Conservation (phyloP, 2,329 filamentous ascomycete species). For the Thelonectria rubi region DNA sequence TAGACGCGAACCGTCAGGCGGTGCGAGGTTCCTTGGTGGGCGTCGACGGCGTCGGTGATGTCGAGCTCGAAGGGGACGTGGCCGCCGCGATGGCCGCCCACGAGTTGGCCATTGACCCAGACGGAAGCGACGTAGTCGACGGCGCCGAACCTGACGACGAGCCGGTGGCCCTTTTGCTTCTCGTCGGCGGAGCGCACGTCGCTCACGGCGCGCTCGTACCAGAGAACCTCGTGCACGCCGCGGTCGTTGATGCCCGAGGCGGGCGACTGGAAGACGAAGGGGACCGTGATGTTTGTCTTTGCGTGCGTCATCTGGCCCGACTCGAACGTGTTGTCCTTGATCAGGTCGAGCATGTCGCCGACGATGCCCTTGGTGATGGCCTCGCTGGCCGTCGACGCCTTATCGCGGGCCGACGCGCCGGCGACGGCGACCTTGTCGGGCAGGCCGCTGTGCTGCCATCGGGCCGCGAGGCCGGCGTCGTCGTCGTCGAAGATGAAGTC, state of each 20-base stretch:
- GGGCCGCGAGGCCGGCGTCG: conserved; percentile 61
- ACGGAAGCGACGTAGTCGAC: conserved; percentile 69
- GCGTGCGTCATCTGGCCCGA: conserved; percentile 46
- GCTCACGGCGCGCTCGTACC: conserved; percentile 66
- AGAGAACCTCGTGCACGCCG: conserved; percentile 72
- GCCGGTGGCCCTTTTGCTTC: conserved; percentile 50
- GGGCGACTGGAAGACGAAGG: conserved; percentile 71
- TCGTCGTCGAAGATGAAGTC: conserved; percentile 72
- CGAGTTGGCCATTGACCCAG: conserved; percentile 62
- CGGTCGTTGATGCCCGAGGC: conserved; percentile 70
- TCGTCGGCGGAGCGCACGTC: conserved; percentile 59
- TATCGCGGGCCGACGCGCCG: conserved; percentile 36
- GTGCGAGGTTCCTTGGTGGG: conserved; percentile 39
- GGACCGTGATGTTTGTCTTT: conserved; percentile 67
- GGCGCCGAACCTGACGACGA: conserved; percentile 66
- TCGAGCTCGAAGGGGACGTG: conserved; percentile 69
- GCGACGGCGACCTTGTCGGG: conserved; percentile 52
- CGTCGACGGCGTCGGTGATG: conserved; percentile 58
- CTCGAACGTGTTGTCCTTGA: conserved; percentile 55
- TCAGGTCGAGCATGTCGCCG: conserved; percentile 57
- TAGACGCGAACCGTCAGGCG: conserved; percentile 66
- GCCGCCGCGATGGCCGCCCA: conserved; percentile 66
- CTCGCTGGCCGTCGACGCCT: conserved; percentile 49
- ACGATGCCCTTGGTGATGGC: conserved; percentile 56
- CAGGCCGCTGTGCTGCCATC: conserved; percentile 64